These are phyloP conservation scores for Aphanomyces cochlioides DNA, from an alignment of 352 stramenopile species.

Conservation along the genomic window DNA sequence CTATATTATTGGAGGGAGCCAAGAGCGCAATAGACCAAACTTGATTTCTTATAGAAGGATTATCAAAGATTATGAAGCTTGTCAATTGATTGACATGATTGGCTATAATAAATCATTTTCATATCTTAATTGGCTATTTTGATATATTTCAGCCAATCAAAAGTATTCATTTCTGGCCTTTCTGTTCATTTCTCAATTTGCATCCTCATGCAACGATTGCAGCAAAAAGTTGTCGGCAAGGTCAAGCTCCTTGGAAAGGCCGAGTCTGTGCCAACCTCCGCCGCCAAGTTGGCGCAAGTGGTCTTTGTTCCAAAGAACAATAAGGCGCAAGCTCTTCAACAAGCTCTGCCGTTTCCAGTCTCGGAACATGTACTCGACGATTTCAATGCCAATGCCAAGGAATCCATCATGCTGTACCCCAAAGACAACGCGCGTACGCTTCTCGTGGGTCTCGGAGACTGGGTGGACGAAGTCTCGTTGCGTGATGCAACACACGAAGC, in stretches of 20 bases:
- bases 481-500: slow-evolving; percentile 66
- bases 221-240: slow-evolving; percentile 12
- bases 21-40: too few relatives aligned
- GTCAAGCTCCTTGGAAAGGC: not conserved
- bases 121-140: too few relatives aligned
- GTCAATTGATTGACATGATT: too few relatives aligned
- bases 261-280: not conserved
- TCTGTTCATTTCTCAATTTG: too few relatives aligned
- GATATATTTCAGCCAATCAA: too few relatives aligned
- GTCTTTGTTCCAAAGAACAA: slow-evolving; percentile 26
- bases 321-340: not conserved
- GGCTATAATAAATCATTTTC: too few relatives aligned
- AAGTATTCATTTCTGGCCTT: too few relatives aligned
- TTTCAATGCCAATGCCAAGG: slow-evolving; percentile 60
- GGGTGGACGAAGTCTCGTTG: slow-evolving; percentile 59
- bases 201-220: slow-evolving; percentile 11
- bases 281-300: slow-evolving; percentile 19
- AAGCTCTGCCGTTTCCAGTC: slow-evolving; percentile 57
- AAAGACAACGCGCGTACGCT: slow-evolving; percentile 54
- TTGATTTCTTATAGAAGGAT: too few relatives aligned
- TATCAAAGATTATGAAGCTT: too few relatives aligned
- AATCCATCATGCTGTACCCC: slow-evolving; percentile 73
- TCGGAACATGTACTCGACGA: slow-evolving; percentile 57
- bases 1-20: too few relatives aligned
- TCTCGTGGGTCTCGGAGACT: slow-evolving; percentile 70